Conservation (phyloP, 768 basidiomycete genomes). For the Lactarius trivialis region DNA sequence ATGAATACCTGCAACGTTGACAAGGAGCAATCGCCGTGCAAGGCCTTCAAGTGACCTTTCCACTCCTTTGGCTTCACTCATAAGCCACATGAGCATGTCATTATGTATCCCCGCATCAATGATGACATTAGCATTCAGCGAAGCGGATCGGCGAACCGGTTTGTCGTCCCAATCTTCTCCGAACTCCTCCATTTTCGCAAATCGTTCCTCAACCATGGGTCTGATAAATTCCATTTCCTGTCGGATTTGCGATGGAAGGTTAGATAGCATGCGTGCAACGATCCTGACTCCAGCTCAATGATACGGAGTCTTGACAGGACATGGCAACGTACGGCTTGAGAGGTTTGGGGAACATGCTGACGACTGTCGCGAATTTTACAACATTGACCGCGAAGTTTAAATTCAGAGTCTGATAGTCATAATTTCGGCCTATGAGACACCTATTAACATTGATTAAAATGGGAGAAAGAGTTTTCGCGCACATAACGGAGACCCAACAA, state of each 20-base stretch:
- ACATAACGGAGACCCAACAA: neutral
- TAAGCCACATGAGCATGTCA: conserved; percentile 38
- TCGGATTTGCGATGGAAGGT: neutral
- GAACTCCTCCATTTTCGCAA: neutral
- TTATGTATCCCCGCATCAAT: conserved; percentile 27
- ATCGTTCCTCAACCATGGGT: neutral
- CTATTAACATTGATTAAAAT: neutral
- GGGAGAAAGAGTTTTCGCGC: neutral
- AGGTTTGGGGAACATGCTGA: neutral
- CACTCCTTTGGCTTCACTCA: conserved; percentile 30
- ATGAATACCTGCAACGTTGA: conserved; percentile 37
- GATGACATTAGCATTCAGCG: neutral
- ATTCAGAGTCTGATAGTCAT: neutral
- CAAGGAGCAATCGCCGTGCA: conserved; percentile 29
- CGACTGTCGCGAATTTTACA: neutral
- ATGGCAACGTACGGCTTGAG: neutral
- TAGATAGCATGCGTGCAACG: neutral
- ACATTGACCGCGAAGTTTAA: neutral
- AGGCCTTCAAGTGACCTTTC: conserved; percentile 30
- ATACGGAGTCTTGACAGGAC: neutral
- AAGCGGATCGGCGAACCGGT: neutral
- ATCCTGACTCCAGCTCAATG: neutral
- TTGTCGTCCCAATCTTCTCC: neutral
- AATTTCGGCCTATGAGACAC: neutral
- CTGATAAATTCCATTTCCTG: neutral